Evolutionary conservation across 1,284 basidiomycete genomes (phyloP).

Genomic region (Sanghuangporus sanghuang): DNA sequence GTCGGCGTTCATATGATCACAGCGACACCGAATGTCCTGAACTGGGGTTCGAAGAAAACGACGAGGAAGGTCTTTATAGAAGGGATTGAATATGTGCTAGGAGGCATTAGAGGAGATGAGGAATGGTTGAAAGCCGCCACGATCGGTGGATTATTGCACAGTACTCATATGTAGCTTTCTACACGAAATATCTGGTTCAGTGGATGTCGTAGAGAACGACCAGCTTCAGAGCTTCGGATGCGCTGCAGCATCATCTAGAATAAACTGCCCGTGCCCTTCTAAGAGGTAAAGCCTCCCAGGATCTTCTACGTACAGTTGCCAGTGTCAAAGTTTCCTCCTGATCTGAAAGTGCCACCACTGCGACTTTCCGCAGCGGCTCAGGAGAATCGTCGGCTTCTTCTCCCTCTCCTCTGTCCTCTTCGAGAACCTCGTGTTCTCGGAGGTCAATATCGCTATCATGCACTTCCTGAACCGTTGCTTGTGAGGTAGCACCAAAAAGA

Average conservation of each 20-base stretch:
- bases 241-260: not conserved
- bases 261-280: conserved; percentile 22
- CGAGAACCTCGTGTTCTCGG: conserved; percentile 67
- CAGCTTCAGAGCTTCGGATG: too few relatives aligned
- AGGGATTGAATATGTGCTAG: conserved; percentile 40
- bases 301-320: conserved; percentile 30
- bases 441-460: conserved; percentile 64
- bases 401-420: conserved; percentile 70
- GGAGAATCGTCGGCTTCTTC: conserved; percentile 70
- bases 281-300: conserved; percentile 38
- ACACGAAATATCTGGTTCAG: not conserved
- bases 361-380: conserved; percentile 39
- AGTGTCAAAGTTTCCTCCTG: conserved; percentile 23
- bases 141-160: not conserved
- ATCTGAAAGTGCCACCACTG: conserved; percentile 33
- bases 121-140: conserved; percentile 26
- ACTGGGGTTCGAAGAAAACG: conserved; percentile 41
- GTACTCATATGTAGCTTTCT: not conserved
- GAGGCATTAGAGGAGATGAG: conserved; percentile 29
- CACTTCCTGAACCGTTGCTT: conserved; percentile 56
- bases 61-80: conserved; percentile 42
- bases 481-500: conserved; percentile 25
- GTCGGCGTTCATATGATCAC: conserved; percentile 46
- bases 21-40: conserved; percentile 34
- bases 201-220: too few relatives aligned